phyloP scores from a whole-genome alignment of 495 filamentous ascomycete genomes.

The Penicillium turbatum region DNA sequence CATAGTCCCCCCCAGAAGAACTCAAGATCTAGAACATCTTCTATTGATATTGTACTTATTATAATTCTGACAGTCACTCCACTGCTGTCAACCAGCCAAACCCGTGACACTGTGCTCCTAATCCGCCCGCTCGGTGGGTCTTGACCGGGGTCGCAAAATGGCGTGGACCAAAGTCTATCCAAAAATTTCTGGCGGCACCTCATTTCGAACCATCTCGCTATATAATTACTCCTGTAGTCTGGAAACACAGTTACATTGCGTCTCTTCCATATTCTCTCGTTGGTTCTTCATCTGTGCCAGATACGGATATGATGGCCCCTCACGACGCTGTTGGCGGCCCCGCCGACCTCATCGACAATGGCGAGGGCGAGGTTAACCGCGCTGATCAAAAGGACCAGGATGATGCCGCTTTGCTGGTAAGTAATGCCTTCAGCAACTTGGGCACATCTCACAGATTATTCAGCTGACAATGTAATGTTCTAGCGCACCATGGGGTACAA shows the following conservation, averaged over 20 bases:
- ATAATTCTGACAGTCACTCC: too few relatives aligned
- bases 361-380: constrained; percentile 32
- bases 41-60: too few relatives aligned
- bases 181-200: background rate
- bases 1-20: too few relatives aligned
- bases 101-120: background rate
- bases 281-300: background rate
- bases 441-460: background rate
- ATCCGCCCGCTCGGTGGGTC: background rate
- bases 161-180: constrained; percentile 10
- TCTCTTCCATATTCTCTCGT: background rate
- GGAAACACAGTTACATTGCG: too few relatives aligned
- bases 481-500: constrained; percentile 49
- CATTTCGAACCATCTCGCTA: background rate
- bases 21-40: too few relatives aligned
- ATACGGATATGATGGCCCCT: constrained; percentile 1
- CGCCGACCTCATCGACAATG: constrained; percentile 19
- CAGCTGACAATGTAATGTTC: background rate
- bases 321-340: constrained; percentile 25
- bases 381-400: constrained; percentile 33
- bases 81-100: background rate
- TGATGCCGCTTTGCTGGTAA: constrained; percentile 43
- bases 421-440: constrained; percentile 7
- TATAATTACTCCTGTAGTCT: too few relatives aligned
- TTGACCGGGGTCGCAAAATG: constrained; percentile 9